Conservation (phyloP, 306 rosid species). For the Phaseolus lunatus region DNA sequence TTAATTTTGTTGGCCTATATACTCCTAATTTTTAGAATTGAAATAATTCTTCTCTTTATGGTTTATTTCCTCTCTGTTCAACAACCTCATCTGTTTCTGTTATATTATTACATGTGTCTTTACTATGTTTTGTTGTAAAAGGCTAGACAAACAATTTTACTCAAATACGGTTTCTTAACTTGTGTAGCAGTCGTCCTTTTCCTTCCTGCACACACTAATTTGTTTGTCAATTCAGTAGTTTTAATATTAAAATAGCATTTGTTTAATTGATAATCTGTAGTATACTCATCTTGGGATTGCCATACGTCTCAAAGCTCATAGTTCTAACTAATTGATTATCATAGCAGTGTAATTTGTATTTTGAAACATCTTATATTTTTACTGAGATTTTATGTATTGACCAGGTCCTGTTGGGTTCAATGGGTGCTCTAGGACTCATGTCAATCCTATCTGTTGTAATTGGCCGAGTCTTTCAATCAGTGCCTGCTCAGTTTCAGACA, state of each 20-base stretch:
- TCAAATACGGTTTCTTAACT: background rate
- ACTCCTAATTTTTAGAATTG: conserved; percentile 7
- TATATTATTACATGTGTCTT: conserved; percentile 4
- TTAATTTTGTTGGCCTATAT: background rate
- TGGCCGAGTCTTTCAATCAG: conserved; percentile 87
- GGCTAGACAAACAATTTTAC: conserved; percentile 12
- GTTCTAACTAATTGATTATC: background rate
- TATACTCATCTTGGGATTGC: conserved; percentile 16
- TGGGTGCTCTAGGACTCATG: conserved; percentile 93
- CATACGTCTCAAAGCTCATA: background rate
- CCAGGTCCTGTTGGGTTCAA: conserved; percentile 91
- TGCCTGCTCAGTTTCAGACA: conserved; percentile 98
- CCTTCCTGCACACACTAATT: conserved; percentile 2
- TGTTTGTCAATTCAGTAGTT: conserved; percentile 8
- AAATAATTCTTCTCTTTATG: conserved; percentile 1
- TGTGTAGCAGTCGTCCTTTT: background rate
- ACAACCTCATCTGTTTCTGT: background rate
- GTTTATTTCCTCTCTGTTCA: conserved; percentile 20
- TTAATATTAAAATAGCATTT: conserved; percentile 12
- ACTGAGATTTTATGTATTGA: conserved; percentile 43
- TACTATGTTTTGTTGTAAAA: conserved; percentile 9
- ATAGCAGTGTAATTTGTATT: conserved; percentile 7
- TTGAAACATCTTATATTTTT: conserved; percentile 36
- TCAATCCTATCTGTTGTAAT: conserved; percentile 84
- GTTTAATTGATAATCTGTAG: background rate